phyloP scores from a whole-genome alignment of 169 alveolate genomes.

The Plasmodium malariae region DNA sequence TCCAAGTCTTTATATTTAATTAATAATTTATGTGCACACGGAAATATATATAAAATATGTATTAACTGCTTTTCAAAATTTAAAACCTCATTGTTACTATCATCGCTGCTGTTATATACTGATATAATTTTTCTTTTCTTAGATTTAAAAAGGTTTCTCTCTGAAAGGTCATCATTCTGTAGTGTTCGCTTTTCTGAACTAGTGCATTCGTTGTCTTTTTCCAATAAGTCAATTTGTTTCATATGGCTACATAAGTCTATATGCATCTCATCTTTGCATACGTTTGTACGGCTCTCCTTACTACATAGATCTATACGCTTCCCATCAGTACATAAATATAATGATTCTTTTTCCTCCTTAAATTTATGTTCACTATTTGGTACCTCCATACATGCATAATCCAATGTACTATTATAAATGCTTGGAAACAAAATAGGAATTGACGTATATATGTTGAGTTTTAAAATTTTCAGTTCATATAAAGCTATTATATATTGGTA shows the following conservation, averaged over 20 bases:
- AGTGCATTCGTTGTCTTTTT: not conserved
- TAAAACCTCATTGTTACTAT: slow-evolving; percentile 25
- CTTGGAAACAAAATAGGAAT: slow-evolving; percentile 48
- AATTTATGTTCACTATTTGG: too few species aligned
- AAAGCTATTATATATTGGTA: slow-evolving; percentile 36
- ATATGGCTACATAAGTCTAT: not conserved
- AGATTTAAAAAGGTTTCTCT: not conserved
- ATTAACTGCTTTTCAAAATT: slow-evolving; percentile 62
- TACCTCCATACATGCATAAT: slow-evolving; percentile 31
- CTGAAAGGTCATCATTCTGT: not conserved
- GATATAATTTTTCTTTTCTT: slow-evolving; percentile 29
- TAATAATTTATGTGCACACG: slow-evolving; percentile 50
- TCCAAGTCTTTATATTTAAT: slow-evolving; percentile 65
- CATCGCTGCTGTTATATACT: slow-evolving; percentile 31
- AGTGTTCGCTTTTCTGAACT: not conserved
- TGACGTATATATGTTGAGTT: slow-evolving; percentile 24
- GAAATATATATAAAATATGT: slow-evolving; percentile 63
- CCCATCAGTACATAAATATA: too few species aligned
- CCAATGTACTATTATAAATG: slow-evolving; percentile 20
- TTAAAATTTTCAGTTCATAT: slow-evolving; percentile 54
- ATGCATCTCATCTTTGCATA: not conserved
- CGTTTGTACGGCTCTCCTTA: too few species aligned
- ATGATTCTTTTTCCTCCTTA: too few species aligned
- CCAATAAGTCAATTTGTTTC: not conserved
- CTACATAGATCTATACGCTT: too few species aligned